A percentile compares a stretch with the other conserved stretches of the same genome.
These are phyloP conservation scores for Dendrobium huoshanense DNA, from an alignment of 106 monocot species.

Conservation along the genomic window DNA sequence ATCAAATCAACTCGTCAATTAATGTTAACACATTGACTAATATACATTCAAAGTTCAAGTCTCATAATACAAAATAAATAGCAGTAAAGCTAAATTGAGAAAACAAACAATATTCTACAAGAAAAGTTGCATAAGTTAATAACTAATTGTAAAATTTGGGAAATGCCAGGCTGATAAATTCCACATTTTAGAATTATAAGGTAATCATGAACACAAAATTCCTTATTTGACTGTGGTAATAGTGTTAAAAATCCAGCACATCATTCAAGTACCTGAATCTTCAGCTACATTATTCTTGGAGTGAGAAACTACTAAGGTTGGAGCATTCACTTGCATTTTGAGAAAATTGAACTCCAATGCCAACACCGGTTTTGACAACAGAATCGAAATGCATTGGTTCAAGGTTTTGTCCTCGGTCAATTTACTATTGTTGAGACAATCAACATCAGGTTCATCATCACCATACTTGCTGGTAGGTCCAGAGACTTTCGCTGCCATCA, in stretches of 20 bases:
- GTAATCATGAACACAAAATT: not conserved
- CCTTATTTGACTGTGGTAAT: not conserved
- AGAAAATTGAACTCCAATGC: slow-evolving; percentile 70
- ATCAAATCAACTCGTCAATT: too few species aligned
- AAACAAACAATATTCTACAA: too few species aligned
- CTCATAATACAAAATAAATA: too few species aligned
- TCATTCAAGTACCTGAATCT: slow-evolving; percentile 6
- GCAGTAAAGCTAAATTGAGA: too few species aligned
- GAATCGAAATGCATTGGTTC: slow-evolving; percentile 40
- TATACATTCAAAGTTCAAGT: too few species aligned
- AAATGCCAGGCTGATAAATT: not conserved
- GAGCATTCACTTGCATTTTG: slow-evolving; percentile 76
- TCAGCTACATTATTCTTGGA: slow-evolving; percentile 12
- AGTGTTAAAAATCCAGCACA: not conserved
- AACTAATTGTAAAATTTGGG: not conserved
- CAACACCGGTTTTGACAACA: slow-evolving; percentile 75
- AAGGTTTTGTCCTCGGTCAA: slow-evolving; percentile 18
- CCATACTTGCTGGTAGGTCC: slow-evolving; percentile 8
- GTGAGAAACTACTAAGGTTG: slow-evolving; percentile 28
- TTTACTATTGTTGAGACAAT: not conserved
- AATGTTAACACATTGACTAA: too few species aligned
- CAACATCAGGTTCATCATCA: slow-evolving; percentile 1
- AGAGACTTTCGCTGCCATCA: slow-evolving; percentile 53
- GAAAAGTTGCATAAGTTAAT: too few species aligned
- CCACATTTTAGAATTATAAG: not conserved